Evolutionary conservation across 352 stramenopile genomes (phyloP), one percentile per base, ranked within the genome.

Genomic region (Plasmopara viticola): DNA sequence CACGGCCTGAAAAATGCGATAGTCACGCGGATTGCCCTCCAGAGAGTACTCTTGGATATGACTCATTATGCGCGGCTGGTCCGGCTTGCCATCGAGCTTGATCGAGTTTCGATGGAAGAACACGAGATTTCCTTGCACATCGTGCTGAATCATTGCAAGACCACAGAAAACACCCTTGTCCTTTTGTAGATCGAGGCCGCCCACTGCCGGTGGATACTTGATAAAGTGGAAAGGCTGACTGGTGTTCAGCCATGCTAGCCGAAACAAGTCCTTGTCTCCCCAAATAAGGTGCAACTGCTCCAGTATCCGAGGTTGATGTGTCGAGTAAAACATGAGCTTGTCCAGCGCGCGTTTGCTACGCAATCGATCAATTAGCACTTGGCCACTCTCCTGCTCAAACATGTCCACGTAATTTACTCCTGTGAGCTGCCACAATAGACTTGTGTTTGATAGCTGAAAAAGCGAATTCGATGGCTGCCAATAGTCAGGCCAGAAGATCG

Each of bases 71-170:
- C 66, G 74, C 12, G 78, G 73, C 53, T 93, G 83, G 48, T 84
- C 64, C 5, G 60, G 65, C 25, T 72, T 72, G 41, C 83, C 83
- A 44, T 86, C 72, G 25, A 94, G 58, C 67, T 94, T 94, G 56
- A 91, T 85, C 18, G 72, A 84, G 56, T 94, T 92, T 20, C 84
- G 81, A 57, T 94, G 84, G 62, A 92, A 87, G 41, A 94, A 94
- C 10, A 94, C 68, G 31, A 91, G 56, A 48, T 90, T 84, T 50
- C 84, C 84, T 33, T 90, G 72, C 4, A 87, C 68, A 48, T 94
- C 84, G 58, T 94, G 78, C 66, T 94, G 84, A 47, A 94, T 82
- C 79, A 94, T 94, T 1, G 81, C 74, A 10, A 92, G 63, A 1
- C 81, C 84, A 41, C 84, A 94, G 50, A 91, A 94, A 12, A 91